Conservation (phyloP, 164 flowering plant genomes). For the Echeveria elegans region DNA sequence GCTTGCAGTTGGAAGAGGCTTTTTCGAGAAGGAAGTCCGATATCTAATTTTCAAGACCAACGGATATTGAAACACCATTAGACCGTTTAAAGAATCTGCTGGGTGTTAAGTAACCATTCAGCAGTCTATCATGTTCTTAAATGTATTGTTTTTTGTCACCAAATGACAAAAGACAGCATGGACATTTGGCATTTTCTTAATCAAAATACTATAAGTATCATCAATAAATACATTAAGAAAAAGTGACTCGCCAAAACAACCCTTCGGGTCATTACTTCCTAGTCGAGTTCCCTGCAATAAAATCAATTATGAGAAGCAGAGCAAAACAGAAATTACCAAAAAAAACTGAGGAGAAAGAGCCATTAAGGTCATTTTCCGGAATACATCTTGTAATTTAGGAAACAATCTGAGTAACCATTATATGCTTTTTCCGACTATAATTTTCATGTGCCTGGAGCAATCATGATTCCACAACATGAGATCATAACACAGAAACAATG, state of each 20-base stretch:
- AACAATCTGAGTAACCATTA: background rate
- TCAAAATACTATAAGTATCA: background rate
- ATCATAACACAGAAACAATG: background rate
- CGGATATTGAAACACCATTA: background rate
- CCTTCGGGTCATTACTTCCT: slow-evolving; percentile 99
- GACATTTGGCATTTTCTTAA: background rate
- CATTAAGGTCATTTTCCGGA: background rate
- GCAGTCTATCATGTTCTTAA: background rate
- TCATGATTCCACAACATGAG: background rate
- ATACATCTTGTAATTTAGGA: background rate
- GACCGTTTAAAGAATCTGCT: background rate
- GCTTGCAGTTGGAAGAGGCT: slow-evolving; percentile 98
- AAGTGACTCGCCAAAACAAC: slow-evolving; percentile 84
- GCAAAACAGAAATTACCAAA: background rate
- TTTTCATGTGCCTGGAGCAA: background rate
- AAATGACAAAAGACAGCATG: background rate
- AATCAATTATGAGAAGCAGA: slow-evolving; percentile 9
- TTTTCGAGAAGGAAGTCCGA: slow-evolving; percentile 98
- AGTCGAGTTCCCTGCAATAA: slow-evolving; percentile 88
- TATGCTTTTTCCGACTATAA: background rate
- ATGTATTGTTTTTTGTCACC: background rate
- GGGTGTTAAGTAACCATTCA: background rate
- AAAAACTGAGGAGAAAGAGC: background rate
- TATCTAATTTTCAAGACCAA: slow-evolving; percentile 32
- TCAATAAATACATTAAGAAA: background rate